Evolutionary conservation across 306 rosid genomes (phyloP).

Genomic region (cucumber (Cucumis sativus)): Cucumber_9930_V3 NC_026657.2:19462001-19462500

Average conservation of each 20-base stretch:
- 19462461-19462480: too few species aligned
- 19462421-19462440: too few species aligned
- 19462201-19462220: neutral
- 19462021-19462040: slow-evolving; percentile 1
- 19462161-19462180: neutral
- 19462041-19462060: neutral
- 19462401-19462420: too few species aligned
- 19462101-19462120: neutral
- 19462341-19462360: too few species aligned
- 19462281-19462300: too few species aligned
- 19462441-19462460: too few species aligned
- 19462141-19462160: neutral
- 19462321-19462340: too few species aligned
- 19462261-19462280: neutral
- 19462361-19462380: too few species aligned
- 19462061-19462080: neutral
- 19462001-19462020: neutral
- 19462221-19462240: neutral
- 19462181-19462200: neutral
- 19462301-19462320: too few species aligned
- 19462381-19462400: too few species aligned
- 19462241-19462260: neutral
- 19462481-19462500: too few species aligned
- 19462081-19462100: neutral
- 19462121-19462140: slow-evolving; percentile 1